Conservation (phyloP, 1,284 basidiomycete species). For the Apiotrichum mycotoxinovorans region DNA sequence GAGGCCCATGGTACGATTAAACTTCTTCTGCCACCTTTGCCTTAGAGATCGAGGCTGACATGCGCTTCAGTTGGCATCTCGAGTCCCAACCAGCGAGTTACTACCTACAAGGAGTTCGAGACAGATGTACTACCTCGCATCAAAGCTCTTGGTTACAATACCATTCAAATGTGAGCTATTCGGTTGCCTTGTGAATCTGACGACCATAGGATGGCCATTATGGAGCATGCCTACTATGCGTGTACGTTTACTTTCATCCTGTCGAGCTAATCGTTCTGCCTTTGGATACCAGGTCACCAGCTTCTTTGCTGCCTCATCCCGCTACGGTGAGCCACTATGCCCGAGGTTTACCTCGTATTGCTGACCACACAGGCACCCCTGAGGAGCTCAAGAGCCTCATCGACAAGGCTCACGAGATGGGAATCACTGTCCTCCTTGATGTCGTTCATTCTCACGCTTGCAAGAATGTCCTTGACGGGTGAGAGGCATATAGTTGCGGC, state of each 20-base stretch:
- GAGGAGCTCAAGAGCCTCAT: slow-evolving; percentile 94
- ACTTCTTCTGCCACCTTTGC: slow-evolving; percentile 22
- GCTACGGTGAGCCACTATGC: slow-evolving; percentile 61
- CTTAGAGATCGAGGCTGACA: slow-evolving; percentile 59
- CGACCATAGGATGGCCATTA: slow-evolving; percentile 74
- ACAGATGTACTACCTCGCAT: slow-evolving; percentile 79
- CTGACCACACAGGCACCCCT: slow-evolving; percentile 58
- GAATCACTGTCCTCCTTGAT: slow-evolving; percentile 88
- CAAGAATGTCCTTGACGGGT: slow-evolving; percentile 90
- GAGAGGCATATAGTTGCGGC: slow-evolving; percentile 10
- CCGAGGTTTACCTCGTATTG: slow-evolving; percentile 11
- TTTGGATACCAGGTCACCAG: slow-evolving; percentile 98
- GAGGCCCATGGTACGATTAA: slow-evolving; percentile 71
- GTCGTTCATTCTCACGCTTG: slow-evolving; percentile 97
- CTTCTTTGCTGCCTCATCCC: slow-evolving; percentile 95
- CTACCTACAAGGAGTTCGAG: slow-evolving; percentile 95
- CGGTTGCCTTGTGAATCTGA: slow-evolving; percentile 9
- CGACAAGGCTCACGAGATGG: slow-evolving; percentile 90
- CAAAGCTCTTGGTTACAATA: slow-evolving; percentile 87
- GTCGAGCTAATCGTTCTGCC: slow-evolving; percentile 53
- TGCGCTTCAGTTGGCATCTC: slow-evolving; percentile 80
- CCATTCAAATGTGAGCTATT: slow-evolving; percentile 73
- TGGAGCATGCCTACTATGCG: slow-evolving; percentile 99
- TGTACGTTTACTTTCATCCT: slow-evolving; percentile 57
- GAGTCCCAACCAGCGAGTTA: slow-evolving; percentile 77